Base-by-base conservation (phyloP, 371 early-diverging fungal genomes). In the Conidiobolus incongruus region DNA sequence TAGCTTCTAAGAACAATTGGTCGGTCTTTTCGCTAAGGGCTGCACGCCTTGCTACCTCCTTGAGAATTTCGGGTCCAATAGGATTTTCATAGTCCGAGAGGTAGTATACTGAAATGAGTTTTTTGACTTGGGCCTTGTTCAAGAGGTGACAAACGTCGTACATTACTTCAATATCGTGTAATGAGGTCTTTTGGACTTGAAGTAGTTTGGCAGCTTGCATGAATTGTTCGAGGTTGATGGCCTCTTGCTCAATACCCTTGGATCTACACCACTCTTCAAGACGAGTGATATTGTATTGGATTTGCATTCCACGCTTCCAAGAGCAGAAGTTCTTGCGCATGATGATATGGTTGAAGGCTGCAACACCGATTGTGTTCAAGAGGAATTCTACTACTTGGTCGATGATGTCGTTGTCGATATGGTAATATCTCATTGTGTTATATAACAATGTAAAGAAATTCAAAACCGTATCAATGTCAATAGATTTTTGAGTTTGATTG, bases 181-280 rank as follows among this genome's bases (percentile, higher is more conserved):
- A 62, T 2, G 85, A 75, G 4, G 81, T 70, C 65, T 95, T 95
- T 62, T 84, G 85, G 50, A 95, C 66, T 54, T 92, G 92, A 45
- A 95, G 55, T 29, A 95, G 61, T 62, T 95, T 93, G 32, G 87
- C 89, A 5, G 90, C 87, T 58, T 95, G 90, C 65, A 86, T 72
- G 48, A 95, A 61, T 41, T 81, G 83, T 54, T 91, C 91, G 2
- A 90, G 59, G 50, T 93, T 89, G 29, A 80, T 63, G 0, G 86
- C 79, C 20, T 81, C 75, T 52, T 92, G 90, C n/a, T 74, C 56
- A 19, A 89, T 74, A 29, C 75, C 77, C 52, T 91, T 87, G n/a
- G 73, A 55, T 66, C 82, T 83, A 68, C 90, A 90, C 96, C 96
- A 95, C 55, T 95, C 96, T 55, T 90, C 88, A 39, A 95, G 61